Percentiles rank a stretch among this genome's conserved stretches.
These are phyloP conservation scores for Tetrapisispora fleetii DNA, from an alignment of 805 yeast genomes.

Conservation along the genomic window DNA sequence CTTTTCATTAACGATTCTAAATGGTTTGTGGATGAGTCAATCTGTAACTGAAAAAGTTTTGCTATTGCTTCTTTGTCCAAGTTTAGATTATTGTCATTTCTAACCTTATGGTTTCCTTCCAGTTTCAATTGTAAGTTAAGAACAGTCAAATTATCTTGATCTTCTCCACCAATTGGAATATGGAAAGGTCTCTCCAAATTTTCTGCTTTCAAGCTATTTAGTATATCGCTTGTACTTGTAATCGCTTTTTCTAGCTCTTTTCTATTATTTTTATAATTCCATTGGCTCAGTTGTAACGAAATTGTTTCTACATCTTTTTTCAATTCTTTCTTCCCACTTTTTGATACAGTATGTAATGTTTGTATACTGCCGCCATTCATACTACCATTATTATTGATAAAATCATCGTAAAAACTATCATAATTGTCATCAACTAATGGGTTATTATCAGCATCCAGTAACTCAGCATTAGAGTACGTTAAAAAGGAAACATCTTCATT, in stretches of 20 bases:
- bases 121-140: conserved; percentile 20
- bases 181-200: conserved; percentile 52
- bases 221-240: conserved; percentile 39
- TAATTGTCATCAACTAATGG: not conserved
- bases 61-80: conserved; percentile 58
- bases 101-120: conserved; percentile 10
- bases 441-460: not conserved
- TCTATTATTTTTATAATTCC: conserved; percentile 67
- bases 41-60: conserved; percentile 56
- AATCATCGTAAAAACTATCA: conserved; percentile 1
- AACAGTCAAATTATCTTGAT: conserved; percentile 21
- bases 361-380: not conserved
- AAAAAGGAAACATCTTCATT: conserved; percentile 3
- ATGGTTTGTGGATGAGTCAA: conserved; percentile 57
- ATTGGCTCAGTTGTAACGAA: conserved; percentile 47
- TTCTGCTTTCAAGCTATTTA: conserved; percentile 44
- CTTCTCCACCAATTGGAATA: conserved; percentile 40
- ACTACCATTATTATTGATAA: not conserved
- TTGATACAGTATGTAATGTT: not conserved
- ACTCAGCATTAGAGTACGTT: conserved; percentile 5
- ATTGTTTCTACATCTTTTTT: conserved; percentile 12
- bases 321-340: conserved; percentile 5
- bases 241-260: conserved; percentile 55
- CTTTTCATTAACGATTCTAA: conserved; percentile 64
- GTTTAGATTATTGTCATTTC: conserved; percentile 38